These are phyloP conservation scores for Ganoderma multipileum DNA, from an alignment of 1,284 basidiomycete species.

Conservation along the genomic window DNA sequence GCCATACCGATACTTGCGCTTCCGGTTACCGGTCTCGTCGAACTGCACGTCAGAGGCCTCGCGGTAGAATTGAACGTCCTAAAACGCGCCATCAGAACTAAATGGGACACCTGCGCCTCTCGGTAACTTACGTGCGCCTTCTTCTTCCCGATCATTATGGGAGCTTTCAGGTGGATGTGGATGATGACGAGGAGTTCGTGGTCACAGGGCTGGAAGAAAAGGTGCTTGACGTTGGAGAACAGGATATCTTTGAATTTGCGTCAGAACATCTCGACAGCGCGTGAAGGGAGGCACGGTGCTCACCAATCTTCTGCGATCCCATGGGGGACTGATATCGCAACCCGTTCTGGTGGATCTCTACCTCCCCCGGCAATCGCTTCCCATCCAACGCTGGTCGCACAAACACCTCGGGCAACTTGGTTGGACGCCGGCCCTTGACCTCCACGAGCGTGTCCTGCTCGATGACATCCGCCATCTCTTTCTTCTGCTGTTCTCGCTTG, in stretches of 20 bases:
- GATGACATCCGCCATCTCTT: slow-evolving; percentile 97
- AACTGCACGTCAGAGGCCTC: slow-evolving; percentile 98
- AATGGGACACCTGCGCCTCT: not conserved
- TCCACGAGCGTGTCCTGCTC: slow-evolving; percentile 93
- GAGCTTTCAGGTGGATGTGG: slow-evolving; percentile 93
- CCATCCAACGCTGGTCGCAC: slow-evolving; percentile 93
- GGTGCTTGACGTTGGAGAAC: slow-evolving; percentile 97
- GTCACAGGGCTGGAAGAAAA: slow-evolving; percentile 99
- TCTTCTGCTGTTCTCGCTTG: slow-evolving; percentile 97
- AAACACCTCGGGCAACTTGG: slow-evolving; percentile 90
- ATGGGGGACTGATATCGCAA: slow-evolving; percentile 91
- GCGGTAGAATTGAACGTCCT: slow-evolving; percentile 99
- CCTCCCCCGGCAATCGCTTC: slow-evolving; percentile 92
- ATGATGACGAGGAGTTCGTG: slow-evolving; percentile 95
- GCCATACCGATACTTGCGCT: slow-evolving; percentile 95
- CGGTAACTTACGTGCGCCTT: slow-evolving; percentile 80
- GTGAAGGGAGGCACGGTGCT: slow-evolving; percentile 35
- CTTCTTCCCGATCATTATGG: slow-evolving; percentile 99
- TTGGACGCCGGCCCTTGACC: slow-evolving; percentile 85
- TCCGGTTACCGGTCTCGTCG: slow-evolving; percentile 99
- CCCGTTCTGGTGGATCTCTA: slow-evolving; percentile 98
- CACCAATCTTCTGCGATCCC: slow-evolving; percentile 90
- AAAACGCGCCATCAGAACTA: slow-evolving; percentile 11
- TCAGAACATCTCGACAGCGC: not conserved
- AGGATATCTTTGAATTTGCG: slow-evolving; percentile 73